Base-by-base conservation (phyloP, 805 yeast species). In the Candida nitratophila region DNA sequence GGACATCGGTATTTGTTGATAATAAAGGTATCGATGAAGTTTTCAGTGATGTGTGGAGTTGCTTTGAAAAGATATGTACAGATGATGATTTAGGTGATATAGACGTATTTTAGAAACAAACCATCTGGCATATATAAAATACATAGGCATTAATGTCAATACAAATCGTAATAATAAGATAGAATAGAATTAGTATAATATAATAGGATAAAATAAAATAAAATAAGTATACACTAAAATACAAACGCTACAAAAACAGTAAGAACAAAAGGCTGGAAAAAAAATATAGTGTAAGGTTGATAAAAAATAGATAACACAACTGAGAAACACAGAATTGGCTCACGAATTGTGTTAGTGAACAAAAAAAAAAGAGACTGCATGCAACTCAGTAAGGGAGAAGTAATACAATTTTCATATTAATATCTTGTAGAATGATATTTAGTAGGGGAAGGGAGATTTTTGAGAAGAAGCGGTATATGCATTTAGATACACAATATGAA, bases 1-100 rank as follows among this genome's bases (percentile, higher is more conserved):
- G 83, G 70, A 56, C 57, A 12, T 62, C 77, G 32, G 51, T 88
- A 1, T 71, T 74, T 46, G 96, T 90, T 7, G 82, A 81, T 47
- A 73, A 70, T 1, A 70, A 75, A 47, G 49, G 65, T 14, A 78
- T 82, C 3, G 81, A 77, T 3, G 67, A 78, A 51, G 95, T 86
- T 3, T 56, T 65, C 9, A 45, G 47, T 4, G 63, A 63, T 19
- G 58, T 86, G 1, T 72, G 80, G 81, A 31, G 41, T 1, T 16
- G 49, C 0, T 55, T 66, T 4, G 50, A 55, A 16, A 26, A 35
- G 6, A 26, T 45, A 2, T 46, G 42, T 14, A 20, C 40, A 2
- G 19, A 34, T 20, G 37, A 34, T 12, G 12, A 19, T 20, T 38
- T 43, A n/a, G 62, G 63, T 9, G 24, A 46, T 3, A 47, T 47